These are phyloP conservation scores for Solanum hybrid DNA, from an alignment of 305 asterid genomes.

Conservation along the genomic window DNA sequence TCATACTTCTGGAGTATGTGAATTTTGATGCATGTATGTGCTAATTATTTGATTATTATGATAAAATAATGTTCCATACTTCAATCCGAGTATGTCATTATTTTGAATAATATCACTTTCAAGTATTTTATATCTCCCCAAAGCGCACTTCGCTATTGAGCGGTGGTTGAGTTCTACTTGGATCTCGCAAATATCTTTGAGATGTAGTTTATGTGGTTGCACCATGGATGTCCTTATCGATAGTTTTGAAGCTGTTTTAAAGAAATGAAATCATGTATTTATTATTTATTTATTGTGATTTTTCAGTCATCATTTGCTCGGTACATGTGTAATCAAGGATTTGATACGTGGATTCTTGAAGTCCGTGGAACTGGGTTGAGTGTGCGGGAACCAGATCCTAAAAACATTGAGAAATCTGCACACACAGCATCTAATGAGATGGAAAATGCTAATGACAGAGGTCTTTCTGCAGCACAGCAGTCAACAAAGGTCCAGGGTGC, in stretches of 20 bases:
- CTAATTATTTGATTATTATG: neutral
- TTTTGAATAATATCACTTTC: neutral
- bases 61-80: neutral
- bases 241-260: neutral
- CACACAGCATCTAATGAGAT: constrained; percentile 38
- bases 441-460: constrained; percentile 44
- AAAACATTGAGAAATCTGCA: constrained; percentile 56
- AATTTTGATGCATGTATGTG: neutral
- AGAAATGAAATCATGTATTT: neutral
- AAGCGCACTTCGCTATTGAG: neutral
- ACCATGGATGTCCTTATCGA: neutral
- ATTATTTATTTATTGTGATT: neutral
- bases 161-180: neutral
- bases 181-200: neutral
- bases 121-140: neutral
- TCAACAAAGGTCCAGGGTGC: constrained; percentile 17
- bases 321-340: constrained; percentile 25
- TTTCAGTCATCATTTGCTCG: constrained; percentile 31
- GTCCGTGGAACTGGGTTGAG: constrained; percentile 32
- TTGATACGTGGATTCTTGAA: constrained; percentile 34
- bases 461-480: constrained; percentile 27
- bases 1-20: neutral
- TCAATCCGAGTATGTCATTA: neutral
- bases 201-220: neutral
- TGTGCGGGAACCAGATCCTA: constrained; percentile 27